These are phyloP conservation scores for Cochlearia excelsa DNA, from an alignment of 345 rosid genomes.

Conservation along the genomic window DNA sequence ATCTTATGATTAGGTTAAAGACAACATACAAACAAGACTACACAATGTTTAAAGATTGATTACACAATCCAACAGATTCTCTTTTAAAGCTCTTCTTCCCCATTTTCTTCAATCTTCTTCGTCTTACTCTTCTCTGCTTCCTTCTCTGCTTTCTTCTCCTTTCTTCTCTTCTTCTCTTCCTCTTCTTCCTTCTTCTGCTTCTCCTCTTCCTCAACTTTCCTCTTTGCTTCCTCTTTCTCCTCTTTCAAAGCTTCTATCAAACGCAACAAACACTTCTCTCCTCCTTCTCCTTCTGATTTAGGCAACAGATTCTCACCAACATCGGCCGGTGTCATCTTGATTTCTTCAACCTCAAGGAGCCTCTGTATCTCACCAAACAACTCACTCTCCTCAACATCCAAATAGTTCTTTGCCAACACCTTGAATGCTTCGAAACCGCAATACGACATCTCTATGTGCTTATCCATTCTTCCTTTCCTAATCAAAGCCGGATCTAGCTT, in stretches of 20 bases:
- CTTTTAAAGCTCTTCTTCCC: background rate
- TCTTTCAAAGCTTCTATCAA: conserved; percentile 38
- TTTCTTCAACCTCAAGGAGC: conserved; percentile 20
- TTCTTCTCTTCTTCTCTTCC: conserved; percentile 9
- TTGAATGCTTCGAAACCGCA: conserved; percentile 47
- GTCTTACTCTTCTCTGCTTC: conserved; percentile 11
- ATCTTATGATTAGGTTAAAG: too few relatives aligned
- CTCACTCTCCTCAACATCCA: conserved; percentile 32
- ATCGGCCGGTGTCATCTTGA: conserved; percentile 41
- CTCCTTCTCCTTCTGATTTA: conserved; percentile 32
- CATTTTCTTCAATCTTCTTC: conserved; percentile 18
- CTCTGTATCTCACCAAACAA: conserved; percentile 30
- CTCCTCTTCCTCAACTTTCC: conserved; percentile 28
- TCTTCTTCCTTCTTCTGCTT: conserved; percentile 18
- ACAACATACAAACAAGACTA: too few relatives aligned
- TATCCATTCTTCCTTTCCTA: conserved; percentile 56
- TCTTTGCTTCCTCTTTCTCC: conserved; percentile 30
- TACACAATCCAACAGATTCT: too few relatives aligned
- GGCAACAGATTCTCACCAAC: conserved; percentile 53
- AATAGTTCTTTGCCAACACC: conserved; percentile 46
- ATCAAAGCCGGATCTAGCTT: conserved; percentile 50
- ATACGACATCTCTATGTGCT: conserved; percentile 45
- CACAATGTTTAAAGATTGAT: too few relatives aligned
- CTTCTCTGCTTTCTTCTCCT: conserved; percentile 19
- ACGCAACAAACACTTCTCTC: conserved; percentile 35